Evolutionary conservation across 192 early-diverging fungal species (phyloP).

Genomic region (Neocallimastix lanati): DNA sequence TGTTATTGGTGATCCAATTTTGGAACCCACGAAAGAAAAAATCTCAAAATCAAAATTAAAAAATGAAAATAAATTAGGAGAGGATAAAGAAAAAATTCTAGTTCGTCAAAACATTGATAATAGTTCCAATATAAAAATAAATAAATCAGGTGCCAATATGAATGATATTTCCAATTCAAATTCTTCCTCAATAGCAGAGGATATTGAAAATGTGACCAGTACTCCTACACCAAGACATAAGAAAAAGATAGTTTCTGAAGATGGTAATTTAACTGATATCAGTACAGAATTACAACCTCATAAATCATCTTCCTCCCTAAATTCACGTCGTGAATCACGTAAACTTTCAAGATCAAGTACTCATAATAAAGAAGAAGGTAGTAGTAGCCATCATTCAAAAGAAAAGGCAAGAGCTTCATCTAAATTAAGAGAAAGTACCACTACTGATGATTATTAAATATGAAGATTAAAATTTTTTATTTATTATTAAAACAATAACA

Average conservation of each 20-base stretch:
- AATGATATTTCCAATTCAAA: neutral
- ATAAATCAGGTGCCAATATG: neutral
- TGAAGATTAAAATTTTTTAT: conserved; percentile 1
- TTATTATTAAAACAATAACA: neutral
- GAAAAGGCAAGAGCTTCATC: neutral
- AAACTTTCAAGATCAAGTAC: neutral
- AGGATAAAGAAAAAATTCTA: neutral
- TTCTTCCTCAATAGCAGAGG: neutral
- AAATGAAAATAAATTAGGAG: neutral
- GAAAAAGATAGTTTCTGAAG: neutral
- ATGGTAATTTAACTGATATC: neutral
- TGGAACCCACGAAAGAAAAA: neutral
- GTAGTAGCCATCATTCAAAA: neutral
- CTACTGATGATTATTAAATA: neutral
- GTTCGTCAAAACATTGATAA: neutral
- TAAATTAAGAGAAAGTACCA: neutral
- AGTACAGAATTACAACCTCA: neutral
- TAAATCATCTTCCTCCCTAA: neutral
- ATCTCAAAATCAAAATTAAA: neutral
- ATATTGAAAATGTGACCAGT: neutral
- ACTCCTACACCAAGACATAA: neutral
- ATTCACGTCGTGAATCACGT: neutral
- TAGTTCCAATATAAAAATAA: neutral
- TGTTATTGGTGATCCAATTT: neutral
- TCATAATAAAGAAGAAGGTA: neutral